A percentile compares a stretch with the other conserved stretches of the same genome.
Evolutionary conservation across 192 early-diverging fungal genomes (phyloP).

Genomic region (Coemansia sp.): DNA sequence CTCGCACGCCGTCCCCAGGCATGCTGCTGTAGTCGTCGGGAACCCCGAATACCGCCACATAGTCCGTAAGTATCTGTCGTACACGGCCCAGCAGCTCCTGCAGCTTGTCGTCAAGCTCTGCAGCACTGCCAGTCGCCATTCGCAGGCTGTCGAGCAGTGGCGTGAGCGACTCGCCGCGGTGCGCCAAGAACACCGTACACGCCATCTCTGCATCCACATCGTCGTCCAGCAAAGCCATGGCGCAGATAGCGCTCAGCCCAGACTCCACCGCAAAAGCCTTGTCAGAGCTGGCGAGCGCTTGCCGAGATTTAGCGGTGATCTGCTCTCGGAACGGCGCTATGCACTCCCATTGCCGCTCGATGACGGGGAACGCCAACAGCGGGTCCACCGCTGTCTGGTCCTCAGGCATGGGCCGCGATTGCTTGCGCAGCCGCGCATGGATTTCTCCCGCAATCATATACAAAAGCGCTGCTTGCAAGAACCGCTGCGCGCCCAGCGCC

Average conservation of each 20-base stretch:
- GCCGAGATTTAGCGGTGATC: conserved; percentile 23
- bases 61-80: conserved; percentile 33
- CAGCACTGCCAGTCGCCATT: not conserved
- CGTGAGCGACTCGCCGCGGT: conserved; percentile 28
- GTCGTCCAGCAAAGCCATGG: conserved; percentile 36
- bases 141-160: conserved; percentile 21
- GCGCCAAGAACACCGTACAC: conserved; percentile 41
- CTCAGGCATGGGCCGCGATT: not conserved
- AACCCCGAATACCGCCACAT: conserved; percentile 30
- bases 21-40: not conserved
- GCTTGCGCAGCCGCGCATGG: conserved; percentile 22
- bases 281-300: conserved; percentile 13
- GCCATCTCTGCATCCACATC: conserved; percentile 36
- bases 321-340: conserved; percentile 42
- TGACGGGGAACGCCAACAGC: conserved; percentile 44
- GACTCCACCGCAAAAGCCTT: not conserved
- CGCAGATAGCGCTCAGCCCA: conserved; percentile 31
- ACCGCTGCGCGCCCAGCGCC: conserved; percentile 30
- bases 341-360: conserved; percentile 42
- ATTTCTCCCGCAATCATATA: conserved; percentile 43
- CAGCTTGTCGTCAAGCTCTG: conserved; percentile 13
- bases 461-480: conserved; percentile 44
- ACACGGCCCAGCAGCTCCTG: conserved; percentile 28
- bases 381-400: conserved; percentile 18
- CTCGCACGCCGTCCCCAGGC: not conserved